Base-by-base conservation (phyloP, 129 eudicot genomes). In the Flaveria linearis region DNA sequence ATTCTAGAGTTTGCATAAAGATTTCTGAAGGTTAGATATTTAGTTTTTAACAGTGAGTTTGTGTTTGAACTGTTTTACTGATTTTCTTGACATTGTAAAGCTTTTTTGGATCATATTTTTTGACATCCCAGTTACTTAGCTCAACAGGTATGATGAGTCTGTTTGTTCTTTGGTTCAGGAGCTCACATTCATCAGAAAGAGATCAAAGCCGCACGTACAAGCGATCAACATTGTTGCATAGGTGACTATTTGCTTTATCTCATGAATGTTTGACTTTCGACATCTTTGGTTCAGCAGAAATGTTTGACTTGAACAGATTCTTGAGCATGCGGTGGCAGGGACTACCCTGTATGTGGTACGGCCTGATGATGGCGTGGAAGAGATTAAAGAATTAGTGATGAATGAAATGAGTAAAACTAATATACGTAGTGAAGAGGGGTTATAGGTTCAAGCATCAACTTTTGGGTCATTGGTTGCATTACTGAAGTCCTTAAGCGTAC, bases 291-390 rank as follows among this genome's bases (percentile, higher is more conserved):
- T 50, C 1, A 14, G 4, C 14, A 65, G 11, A 65, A 65, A 50
- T 16, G 6, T 33, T 8, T 65, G 36, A 36, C 17, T 72, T 25
- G 18, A 70, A 36, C 81, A 93, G 98, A 91, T 91, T 69, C 96
- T 93, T 80, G 97, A 93, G 84, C 92, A 90, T 84, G 94, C 97
- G n/a, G 88, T 93, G 76, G 97, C 97, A 2, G 98, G 97, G 58
- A 93, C 98, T 11, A 75, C 87, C 45, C 68, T 92, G 8, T 84
- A 90, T 82, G 91, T 92, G 79, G 95, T 90, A 78, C 82, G 84
- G 68, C 85, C 92, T 51, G 77, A 86, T 78, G 98, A 92, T 85
- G 92, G 88, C 36, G 18, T 93, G 75, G 96, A 86, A 75, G 88
- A 81, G 18, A 79, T 86, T n/a, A 93, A 85, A 50, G 86, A 83